Evolutionary conservation across 768 basidiomycete genomes (phyloP).

Genomic region (Heimioporus sp.): DNA sequence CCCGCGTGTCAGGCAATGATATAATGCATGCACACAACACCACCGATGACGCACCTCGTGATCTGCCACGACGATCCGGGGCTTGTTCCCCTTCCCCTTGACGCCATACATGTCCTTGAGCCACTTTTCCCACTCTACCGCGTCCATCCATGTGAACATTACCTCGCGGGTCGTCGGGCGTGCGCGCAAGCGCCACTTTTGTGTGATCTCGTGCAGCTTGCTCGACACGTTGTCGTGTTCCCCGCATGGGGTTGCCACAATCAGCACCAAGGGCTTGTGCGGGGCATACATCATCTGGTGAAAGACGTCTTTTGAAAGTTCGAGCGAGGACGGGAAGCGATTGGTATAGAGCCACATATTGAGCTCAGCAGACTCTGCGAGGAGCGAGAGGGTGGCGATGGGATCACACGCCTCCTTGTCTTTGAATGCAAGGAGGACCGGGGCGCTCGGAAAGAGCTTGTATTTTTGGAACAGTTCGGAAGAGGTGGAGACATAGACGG

Average conservation of each 20-base stretch:
- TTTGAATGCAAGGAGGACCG: conserved; percentile 64
- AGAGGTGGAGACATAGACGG: conserved; percentile 43
- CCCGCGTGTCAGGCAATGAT: too few relatives aligned
- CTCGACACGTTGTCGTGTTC: conserved; percentile 42
- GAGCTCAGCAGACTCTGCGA: conserved; percentile 22
- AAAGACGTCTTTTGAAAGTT: too few relatives aligned
- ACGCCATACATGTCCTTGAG: conserved; percentile 90
- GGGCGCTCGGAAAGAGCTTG: conserved; percentile 37
- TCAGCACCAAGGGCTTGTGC: conserved; percentile 86
- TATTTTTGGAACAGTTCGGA: conserved; percentile 33
- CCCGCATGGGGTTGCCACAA: conserved; percentile 50
- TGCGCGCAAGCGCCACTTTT: conserved; percentile 52
- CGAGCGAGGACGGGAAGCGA: conserved; percentile 68
- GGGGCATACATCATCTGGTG: too few relatives aligned
- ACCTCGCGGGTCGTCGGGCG: conserved; percentile 44
- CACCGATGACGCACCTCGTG: conserved; percentile 54
- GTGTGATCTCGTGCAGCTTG: conserved; percentile 50
- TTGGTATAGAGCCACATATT: conserved; percentile 63
- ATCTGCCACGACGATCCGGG: conserved; percentile 67
- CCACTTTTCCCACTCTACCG: conserved; percentile 81
- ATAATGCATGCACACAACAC: too few relatives aligned
- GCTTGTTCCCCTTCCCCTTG: conserved; percentile 26
- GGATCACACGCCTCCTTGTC: conserved; percentile 50
- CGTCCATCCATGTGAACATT: conserved; percentile 90
- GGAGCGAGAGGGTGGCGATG: conserved; percentile 41